Evolutionary conservation across 169 alveolate genomes (phyloP).

Genomic region (Plasmodium coatneyi): DNA sequence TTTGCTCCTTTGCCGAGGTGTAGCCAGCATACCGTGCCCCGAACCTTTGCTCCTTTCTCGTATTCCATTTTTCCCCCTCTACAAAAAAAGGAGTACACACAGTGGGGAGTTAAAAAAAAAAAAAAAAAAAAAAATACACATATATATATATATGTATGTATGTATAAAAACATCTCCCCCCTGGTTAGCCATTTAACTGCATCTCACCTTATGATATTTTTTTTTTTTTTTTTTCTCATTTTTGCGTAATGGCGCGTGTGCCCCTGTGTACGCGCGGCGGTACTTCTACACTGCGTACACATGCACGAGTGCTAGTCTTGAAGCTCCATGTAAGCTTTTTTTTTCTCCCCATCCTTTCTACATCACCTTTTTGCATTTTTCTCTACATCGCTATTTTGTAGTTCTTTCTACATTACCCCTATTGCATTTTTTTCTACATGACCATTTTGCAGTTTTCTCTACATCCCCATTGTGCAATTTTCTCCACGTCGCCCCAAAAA

Average conservation of each 20-base stretch:
- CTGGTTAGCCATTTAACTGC: background rate
- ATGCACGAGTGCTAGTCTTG: background rate
- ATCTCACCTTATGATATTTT: background rate
- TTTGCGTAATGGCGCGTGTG: background rate
- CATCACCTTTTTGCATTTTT: background rate
- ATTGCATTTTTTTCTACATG: background rate
- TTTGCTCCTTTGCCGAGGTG: background rate
- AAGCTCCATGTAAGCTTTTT: background rate
- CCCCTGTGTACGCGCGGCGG: background rate
- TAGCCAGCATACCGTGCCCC: background rate
- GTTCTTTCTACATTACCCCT: background rate
- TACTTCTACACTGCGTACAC: background rate
- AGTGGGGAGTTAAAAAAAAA: background rate
- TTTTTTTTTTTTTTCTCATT: background rate
- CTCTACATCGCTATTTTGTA: too few species aligned
- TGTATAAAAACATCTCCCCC: background rate
- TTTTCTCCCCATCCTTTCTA: background rate
- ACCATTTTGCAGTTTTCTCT: background rate
- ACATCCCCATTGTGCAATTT: background rate
- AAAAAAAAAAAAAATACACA: background rate
- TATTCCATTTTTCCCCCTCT: background rate
- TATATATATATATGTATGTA: background rate
- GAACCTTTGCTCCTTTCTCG: background rate
- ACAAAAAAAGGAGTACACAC: background rate
- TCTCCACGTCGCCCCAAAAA: background rate